phyloP scores from a whole-genome alignment of 257 asterid genomes.

The Datura wrightii region DNA sequence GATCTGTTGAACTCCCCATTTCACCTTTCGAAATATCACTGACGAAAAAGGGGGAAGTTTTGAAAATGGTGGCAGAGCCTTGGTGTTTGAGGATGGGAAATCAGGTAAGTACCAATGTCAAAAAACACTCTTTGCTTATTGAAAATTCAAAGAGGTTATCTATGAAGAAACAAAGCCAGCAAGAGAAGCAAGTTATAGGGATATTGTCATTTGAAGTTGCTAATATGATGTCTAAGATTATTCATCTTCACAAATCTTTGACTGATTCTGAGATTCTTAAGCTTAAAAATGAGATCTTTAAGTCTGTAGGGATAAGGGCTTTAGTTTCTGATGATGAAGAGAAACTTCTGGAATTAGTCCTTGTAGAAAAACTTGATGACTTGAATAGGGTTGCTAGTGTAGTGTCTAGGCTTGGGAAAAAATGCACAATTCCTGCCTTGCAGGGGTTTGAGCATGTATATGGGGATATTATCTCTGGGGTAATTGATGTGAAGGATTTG shows the following conservation, averaged over 20 bases:
- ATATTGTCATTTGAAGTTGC: slow-evolving; percentile 96
- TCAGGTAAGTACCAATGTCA: slow-evolving; percentile 88
- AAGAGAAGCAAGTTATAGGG: slow-evolving; percentile 61
- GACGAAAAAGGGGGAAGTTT: too few relatives aligned
- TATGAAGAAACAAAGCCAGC: slow-evolving; percentile 42
- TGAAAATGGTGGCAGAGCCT: slow-evolving; percentile 85
- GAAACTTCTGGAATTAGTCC: slow-evolving; percentile 69
- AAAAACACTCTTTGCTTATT: slow-evolving; percentile 63
- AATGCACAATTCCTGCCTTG: slow-evolving; percentile 78
- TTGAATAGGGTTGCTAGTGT: slow-evolving; percentile 75
- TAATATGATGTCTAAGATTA: slow-evolving; percentile 89
- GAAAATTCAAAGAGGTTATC: slow-evolving; percentile 63
- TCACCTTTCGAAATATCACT: not conserved
- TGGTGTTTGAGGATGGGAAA: slow-evolving; percentile 86
- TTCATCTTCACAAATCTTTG: slow-evolving; percentile 80
- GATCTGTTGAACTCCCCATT: slow-evolving; percentile 29
- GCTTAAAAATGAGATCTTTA: slow-evolving; percentile 86
- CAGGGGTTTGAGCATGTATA: slow-evolving; percentile 97
- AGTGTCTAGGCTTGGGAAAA: slow-evolving; percentile 91
- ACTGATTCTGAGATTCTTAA: slow-evolving; percentile 59
- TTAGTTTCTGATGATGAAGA: slow-evolving; percentile 73
- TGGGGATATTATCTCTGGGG: slow-evolving; percentile 75
- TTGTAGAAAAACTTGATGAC: slow-evolving; percentile 79
- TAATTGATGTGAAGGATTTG: slow-evolving; percentile 66
- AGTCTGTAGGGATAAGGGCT: slow-evolving; percentile 61